A percentile compares a stretch with the other conserved stretches of the same genome.
Conservation (phyloP, 2,329 filamentous ascomycete species). For the Colletotrichum sp. region DNA sequence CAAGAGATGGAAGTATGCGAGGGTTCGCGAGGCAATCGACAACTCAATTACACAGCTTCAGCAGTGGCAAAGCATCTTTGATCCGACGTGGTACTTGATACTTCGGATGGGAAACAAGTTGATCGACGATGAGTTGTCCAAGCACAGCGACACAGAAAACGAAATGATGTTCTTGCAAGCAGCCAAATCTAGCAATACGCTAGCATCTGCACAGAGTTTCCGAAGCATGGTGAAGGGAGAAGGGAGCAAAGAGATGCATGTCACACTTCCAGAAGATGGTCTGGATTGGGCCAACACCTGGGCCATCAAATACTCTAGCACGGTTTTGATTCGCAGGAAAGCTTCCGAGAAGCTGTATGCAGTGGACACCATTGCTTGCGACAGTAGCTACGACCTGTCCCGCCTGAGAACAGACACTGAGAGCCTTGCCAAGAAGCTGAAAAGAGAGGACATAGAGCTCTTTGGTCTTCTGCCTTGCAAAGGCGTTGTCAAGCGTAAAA, state of each 20-base stretch:
- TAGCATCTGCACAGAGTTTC: background rate
- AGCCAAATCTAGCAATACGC: too few species aligned
- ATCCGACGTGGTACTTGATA: background rate
- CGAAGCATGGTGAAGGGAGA: background rate
- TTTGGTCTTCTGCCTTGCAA: background rate
- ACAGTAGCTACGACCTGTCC: background rate
- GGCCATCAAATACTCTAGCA: background rate
- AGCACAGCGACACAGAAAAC: too few species aligned
- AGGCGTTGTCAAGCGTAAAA: background rate
- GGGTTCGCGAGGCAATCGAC: background rate
- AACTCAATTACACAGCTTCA: background rate
- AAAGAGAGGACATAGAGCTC: background rate
- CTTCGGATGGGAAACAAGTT: background rate
- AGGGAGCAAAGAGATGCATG: background rate
- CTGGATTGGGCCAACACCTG: background rate
- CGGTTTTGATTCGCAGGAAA: background rate
- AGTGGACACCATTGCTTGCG: background rate
- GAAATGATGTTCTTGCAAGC: rapidly evolving
- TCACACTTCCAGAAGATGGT: background rate
- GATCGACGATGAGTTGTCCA: background rate
- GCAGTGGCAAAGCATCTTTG: background rate
- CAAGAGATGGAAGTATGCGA: background rate
- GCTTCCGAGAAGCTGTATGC: background rate
- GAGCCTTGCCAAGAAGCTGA: background rate
- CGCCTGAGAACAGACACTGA: background rate